A percentile compares a stretch with the other conserved stretches of the same genome.
These are phyloP conservation scores for Candida ponderosae DNA, from an alignment of 805 yeast species.

Conservation along the genomic window DNA sequence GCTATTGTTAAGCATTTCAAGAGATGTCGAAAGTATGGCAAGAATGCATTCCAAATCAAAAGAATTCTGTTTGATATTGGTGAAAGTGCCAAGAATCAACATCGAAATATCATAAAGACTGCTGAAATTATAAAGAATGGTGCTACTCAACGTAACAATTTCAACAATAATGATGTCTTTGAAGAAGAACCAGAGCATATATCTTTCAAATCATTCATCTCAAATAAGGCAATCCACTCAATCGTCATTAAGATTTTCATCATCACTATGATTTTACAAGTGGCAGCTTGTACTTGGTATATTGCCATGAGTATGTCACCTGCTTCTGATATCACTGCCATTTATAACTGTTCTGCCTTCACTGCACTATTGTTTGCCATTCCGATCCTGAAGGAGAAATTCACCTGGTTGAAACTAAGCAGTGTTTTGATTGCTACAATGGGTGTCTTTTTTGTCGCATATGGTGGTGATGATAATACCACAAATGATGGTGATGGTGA, in stretches of 20 bases:
- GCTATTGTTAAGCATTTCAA: constrained; percentile 36
- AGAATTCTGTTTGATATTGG: constrained; percentile 17
- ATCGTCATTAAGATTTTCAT: constrained; percentile 34
- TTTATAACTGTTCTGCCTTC: constrained; percentile 84
- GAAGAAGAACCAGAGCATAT: constrained; percentile 14
- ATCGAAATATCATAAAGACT: constrained; percentile 31
- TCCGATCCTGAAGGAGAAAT: constrained; percentile 58
- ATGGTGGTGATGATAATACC: constrained; percentile 33
- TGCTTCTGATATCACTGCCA: constrained; percentile 83
- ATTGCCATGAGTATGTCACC: constrained; percentile 74
- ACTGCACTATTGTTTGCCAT: constrained; percentile 82
- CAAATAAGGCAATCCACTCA: constrained; percentile 22
- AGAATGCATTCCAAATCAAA: constrained; percentile 8
- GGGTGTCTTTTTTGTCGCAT: constrained; percentile 78
- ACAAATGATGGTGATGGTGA: constrained; percentile 10
- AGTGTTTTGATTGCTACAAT: constrained; percentile 66
- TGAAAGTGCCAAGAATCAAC: constrained; percentile 34
- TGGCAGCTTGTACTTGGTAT: constrained; percentile 84
- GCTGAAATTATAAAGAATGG: constrained; percentile 13
- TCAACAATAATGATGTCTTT: constrained; percentile 7
- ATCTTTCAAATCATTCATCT: constrained; percentile 5
- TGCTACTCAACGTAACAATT: too few species aligned
- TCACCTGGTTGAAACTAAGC: constrained; percentile 51
- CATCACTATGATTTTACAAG: constrained; percentile 50
- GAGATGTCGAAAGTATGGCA: constrained; percentile 13